A percentile compares a stretch with the other conserved stretches of the same genome.
phyloP scores from a whole-genome alignment of 2,329 filamentous ascomycete species.

The Myriangium duriaei region DNA sequence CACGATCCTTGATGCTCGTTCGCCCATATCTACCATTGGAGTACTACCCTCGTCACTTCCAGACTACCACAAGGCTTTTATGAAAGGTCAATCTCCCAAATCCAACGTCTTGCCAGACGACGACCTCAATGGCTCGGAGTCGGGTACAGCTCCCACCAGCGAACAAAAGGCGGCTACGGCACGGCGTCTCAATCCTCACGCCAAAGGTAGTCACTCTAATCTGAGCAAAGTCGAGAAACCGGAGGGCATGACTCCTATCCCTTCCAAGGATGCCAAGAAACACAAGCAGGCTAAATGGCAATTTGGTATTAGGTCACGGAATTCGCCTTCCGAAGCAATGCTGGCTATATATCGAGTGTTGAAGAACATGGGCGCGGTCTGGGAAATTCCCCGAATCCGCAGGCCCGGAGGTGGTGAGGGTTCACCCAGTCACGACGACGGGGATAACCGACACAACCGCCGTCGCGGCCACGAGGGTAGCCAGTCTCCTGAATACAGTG shows the following conservation, averaged over 20 bases:
- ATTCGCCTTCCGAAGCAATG: constrained; percentile 87
- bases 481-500: constrained; percentile 26
- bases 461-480: constrained; percentile 15
- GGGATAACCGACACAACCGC: constrained; percentile 13
- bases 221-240: constrained; percentile 28
- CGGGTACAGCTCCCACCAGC: constrained; percentile 33
- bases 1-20: constrained; percentile 27
- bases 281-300: constrained; percentile 84
- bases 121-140: constrained; percentile 34
- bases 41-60: constrained; percentile 86
- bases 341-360: constrained; percentile 90
- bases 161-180: constrained; percentile 69
- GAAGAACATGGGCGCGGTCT: constrained; percentile 74
- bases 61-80: constrained; percentile 79
- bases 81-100: constrained; percentile 49
- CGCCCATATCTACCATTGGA: constrained; percentile 63
- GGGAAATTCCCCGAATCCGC: constrained; percentile 48
- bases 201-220: constrained; percentile 40
- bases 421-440: constrained; percentile 23
- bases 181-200: constrained; percentile 74
- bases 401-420: constrained; percentile 25
- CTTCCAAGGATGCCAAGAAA: constrained; percentile 46
- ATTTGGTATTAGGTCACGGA: constrained; percentile 90
- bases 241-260: constrained; percentile 42
- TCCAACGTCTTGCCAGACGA: constrained; percentile 32